Evolutionary conservation across 495 filamentous ascomycete species (phyloP).

Genomic region (Aspergillus avenaceus): DNA sequence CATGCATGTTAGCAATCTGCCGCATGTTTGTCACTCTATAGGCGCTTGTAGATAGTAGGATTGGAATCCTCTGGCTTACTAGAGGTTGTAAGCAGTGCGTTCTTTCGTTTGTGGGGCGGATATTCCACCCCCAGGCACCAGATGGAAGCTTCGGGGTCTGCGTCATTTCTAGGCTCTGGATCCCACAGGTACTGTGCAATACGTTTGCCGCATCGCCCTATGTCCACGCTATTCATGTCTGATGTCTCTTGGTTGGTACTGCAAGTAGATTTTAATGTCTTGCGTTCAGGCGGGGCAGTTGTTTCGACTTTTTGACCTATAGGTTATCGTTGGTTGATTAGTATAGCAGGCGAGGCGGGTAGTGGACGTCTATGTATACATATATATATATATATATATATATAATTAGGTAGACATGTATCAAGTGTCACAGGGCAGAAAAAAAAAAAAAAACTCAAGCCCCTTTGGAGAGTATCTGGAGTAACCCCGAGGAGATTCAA

Average conservation of each 20-base stretch:
- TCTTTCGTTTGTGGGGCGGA: constrained; percentile 14
- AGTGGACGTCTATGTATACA: not conserved
- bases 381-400: not conserved
- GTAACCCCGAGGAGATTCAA: too few species aligned
- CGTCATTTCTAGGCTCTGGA: constrained; percentile 82
- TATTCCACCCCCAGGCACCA: constrained; percentile 90
- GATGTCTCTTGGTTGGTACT: not conserved
- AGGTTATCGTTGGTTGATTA: not conserved
- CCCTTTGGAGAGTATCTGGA: too few species aligned
- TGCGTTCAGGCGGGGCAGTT: not conserved
- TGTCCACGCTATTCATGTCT: constrained; percentile 57
- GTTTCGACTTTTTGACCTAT: not conserved
- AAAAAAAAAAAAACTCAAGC: not conserved
- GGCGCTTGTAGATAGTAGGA: constrained; percentile 6
- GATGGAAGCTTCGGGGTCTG: constrained; percentile 60
- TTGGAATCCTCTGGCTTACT: constrained; percentile 1
- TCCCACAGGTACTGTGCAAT: constrained; percentile 96
- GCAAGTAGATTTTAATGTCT: not conserved
- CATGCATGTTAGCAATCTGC: not conserved
- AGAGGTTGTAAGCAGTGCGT: not conserved
- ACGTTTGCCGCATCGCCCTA: constrained; percentile 70
- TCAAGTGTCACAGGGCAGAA: not conserved
- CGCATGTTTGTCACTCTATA: too few species aligned
- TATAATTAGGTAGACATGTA: too few species aligned
- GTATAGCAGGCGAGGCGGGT: not conserved